Evolutionary conservation across 106 monocot genomes (phyloP), one percentile per base, ranked within the genome.

Genomic region (Iris macrosiphon): DNA sequence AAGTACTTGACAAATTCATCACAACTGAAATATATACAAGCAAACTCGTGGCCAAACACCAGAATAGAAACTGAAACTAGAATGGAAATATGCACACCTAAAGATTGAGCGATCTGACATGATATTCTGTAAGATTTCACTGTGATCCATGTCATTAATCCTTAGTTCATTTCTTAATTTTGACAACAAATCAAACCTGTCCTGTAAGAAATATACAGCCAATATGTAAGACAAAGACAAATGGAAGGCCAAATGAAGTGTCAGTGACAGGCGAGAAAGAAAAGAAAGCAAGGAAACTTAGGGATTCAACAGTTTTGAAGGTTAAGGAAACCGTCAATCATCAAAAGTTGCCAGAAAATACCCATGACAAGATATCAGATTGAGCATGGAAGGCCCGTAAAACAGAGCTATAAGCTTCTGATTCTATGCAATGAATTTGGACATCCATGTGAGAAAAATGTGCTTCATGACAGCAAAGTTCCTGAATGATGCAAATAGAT

Each of bases 321-420:
- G n/a, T n/a, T n/a, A n/a, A n/a, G n/a, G n/a, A n/a, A n/a, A n/a
- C n/a, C n/a, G n/a, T n/a, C n/a, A n/a, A n/a, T n/a, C n/a, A n/a
- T n/a, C n/a, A n/a, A n/a, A n/a, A n/a, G n/a, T n/a, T n/a, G 3
- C 20, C 31, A 22, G 13, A 10, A 64, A 5, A 27, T 87, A 87
- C 87, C 82, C 82, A 78, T 40, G 87, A 75, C 37, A 87, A 68
- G 39, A 53, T 62, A 55, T 78, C 71, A 43, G 87, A 78, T 62
- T 82, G 78, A 43, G 80, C 81, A 63, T 41, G 47, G 25, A 82
- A 87, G 48, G 82, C 82, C 57, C 57, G 66, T 40, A 82, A 72
- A 50, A 82, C 82, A 61, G 72, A 63, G 61, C 57, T 34, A 71
- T 82, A 88, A 37, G 87, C 82, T 23, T 69, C 63, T 7, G 30